Base-by-base conservation (phyloP, 805 yeast genomes). In the Kluyveromyces starmeri region DNA sequence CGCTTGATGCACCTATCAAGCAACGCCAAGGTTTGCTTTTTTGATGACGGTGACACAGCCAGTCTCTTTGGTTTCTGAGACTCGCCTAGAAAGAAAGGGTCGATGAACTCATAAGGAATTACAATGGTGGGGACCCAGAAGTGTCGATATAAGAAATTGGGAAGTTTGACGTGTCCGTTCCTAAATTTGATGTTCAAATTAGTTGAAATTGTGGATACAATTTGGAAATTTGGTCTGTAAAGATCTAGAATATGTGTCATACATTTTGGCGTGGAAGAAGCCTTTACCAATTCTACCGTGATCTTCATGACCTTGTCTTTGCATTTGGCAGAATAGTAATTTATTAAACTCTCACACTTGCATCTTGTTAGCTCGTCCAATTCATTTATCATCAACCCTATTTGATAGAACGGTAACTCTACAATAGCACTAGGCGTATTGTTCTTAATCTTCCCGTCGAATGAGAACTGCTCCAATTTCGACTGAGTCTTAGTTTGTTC, bases 141-240 rank as follows among this genome's bases (percentile, higher is more conserved):
- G 40, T 56, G 53, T 31, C 50, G 47, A 53, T 51, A 48, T 13
- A 54, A 32, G 26, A 53, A 56, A 30, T 45, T 50, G 3, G 63
- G 58, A 17, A 58, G 39, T 34, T 58, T 58, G 1, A 58, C 55
- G 18, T 51, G 47, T 2, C 59, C 55, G 37, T 58, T 58, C 36
- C 46, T 53, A 33, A 57, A 58, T 35, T 55, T 58, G n/a, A 58
- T 55, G 34, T 51, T 58, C 27, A 55, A 35, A 29, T 58, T 58
- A 7, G 58, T 49, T 29, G 59, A 52, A 10, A 57, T 60, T 2
- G 62, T 55, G 28, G 58, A 53, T 7, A 55, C 42, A 7, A 55
- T 39, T 34, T 53, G 54, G 21, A 51, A 35, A 36, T 48, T 48
- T 1, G 63, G 62, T 31, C 44, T 45, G 34, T 54, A 55, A 12